Base-by-base conservation (phyloP, 2,329 filamentous ascomycete species). In the Alternaria dauci region DNA sequence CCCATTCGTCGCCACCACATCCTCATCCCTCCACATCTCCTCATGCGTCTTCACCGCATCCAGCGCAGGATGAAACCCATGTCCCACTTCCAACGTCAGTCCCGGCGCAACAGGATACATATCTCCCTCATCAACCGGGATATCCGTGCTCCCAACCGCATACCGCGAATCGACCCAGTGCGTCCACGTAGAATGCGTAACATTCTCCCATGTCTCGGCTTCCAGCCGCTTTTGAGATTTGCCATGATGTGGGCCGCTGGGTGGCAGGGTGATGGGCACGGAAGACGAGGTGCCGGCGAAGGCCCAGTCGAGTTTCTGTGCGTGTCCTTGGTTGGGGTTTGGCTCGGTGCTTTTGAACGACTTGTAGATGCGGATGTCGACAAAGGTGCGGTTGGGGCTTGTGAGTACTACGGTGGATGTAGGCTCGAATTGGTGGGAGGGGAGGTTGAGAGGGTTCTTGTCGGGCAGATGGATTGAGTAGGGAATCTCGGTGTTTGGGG, bases 351-450 rank as follows among this genome's bases (percentile, higher is more conserved):
- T 14, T 7, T 26, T 14, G 23, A 59, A 52, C 0, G 74, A 68
- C 20, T 74, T 76, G 48, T 84, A 72, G 52, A 89, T 79, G 41
- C 89, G 85, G 23, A 90, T 72, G 69, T 91, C 89, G 38, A 91
- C 84, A 71, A 89, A 91, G 38, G 80, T 83, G 30, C 80, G 80
- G 26, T 74, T 72, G 1, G 86, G 84, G 3, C 87, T 87, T 0
- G 89, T 91, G 46, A 91, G 78, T 12, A 91, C 89, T 4, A 90
- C 71, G 0, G 89, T 91, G 2, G 83, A 84, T 0, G 89, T 91
- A 16, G 86, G 86, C 73, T 91, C 89, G 51, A 71, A 68, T 23
- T 68, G 56, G 26, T 46, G 52, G 5, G 58, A 39, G 0, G 66
- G 62, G 0, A 72, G 62, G 42, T 71, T 65, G 12, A 76, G 69